phyloP scores from a whole-genome alignment of 805 yeast genomes.

The Candida awuae region DNA sequence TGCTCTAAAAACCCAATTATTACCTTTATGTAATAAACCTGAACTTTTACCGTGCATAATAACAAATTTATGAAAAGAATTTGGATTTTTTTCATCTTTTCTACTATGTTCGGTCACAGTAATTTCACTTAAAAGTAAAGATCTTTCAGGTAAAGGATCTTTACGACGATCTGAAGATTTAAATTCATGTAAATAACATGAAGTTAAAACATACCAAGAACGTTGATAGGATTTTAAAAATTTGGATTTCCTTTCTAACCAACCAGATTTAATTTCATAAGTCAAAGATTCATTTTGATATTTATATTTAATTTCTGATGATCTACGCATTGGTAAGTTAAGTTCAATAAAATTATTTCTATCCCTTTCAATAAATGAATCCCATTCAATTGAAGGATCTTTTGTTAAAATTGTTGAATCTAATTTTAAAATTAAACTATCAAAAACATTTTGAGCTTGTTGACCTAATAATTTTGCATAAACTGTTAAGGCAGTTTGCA shows the following conservation, averaged over 20 bases:
- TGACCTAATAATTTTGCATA: slow-evolving; percentile 65
- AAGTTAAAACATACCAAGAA: slow-evolving; percentile 87
- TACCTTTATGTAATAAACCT: slow-evolving; percentile 71
- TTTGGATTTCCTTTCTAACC: slow-evolving; percentile 83
- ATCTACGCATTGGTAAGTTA: slow-evolving; percentile 50
- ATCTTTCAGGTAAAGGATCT: slow-evolving; percentile 78
- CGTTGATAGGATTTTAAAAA: slow-evolving; percentile 83
- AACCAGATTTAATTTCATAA: slow-evolving; percentile 64
- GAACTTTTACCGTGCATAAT: slow-evolving; percentile 65
- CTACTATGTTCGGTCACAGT: slow-evolving; percentile 76
- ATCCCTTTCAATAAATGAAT: slow-evolving; percentile 67
- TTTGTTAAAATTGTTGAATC: slow-evolving; percentile 65
- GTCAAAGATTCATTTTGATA: slow-evolving; percentile 65
- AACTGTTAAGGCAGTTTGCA: slow-evolving; percentile 71
- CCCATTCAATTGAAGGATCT: slow-evolving; percentile 84
- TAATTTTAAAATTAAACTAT: slow-evolving; percentile 55
- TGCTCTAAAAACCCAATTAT: slow-evolving; percentile 93
- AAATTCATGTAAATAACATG: slow-evolving; percentile 84
- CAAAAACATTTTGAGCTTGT: slow-evolving; percentile 66
- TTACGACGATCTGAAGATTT: slow-evolving; percentile 73
- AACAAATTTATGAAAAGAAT: slow-evolving; percentile 65
- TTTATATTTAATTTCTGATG: slow-evolving; percentile 55
- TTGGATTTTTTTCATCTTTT: slow-evolving; percentile 50
- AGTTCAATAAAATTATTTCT: slow-evolving; percentile 56
- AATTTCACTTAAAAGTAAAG: slow-evolving; percentile 71